Evolutionary conservation across 805 yeast species (phyloP).

Genomic region (Schwanniomyces polymorphus): DNA sequence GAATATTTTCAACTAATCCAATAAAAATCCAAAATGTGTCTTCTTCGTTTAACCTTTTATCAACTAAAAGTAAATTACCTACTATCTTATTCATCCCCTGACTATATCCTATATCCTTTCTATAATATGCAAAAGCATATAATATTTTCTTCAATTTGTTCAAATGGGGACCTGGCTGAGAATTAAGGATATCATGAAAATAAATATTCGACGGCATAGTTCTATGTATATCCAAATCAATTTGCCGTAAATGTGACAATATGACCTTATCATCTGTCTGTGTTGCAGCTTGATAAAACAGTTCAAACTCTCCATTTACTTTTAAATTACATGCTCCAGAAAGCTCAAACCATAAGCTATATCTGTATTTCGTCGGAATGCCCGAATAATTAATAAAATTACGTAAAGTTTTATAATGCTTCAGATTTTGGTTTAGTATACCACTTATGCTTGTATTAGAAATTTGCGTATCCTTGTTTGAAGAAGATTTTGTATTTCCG

Average conservation of each 20-base stretch:
- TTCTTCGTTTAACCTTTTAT: conserved; percentile 27
- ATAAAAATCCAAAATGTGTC: conserved; percentile 57
- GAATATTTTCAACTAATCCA: conserved; percentile 46
- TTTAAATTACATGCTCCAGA: conserved; percentile 46
- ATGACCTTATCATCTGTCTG: conserved; percentile 11
- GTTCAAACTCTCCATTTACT: conserved; percentile 49
- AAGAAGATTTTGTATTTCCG: conserved; percentile 12
- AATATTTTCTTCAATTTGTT: conserved; percentile 45
- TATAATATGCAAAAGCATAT: conserved; percentile 48
- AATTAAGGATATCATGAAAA: conserved; percentile 38
- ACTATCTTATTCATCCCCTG: conserved; percentile 65
- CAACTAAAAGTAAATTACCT: conserved; percentile 46
- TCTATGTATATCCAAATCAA: conserved; percentile 52
- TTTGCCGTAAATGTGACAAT: conserved; percentile 44
- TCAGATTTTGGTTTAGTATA: background rate
- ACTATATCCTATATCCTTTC: conserved; percentile 52
- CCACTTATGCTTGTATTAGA: background rate
- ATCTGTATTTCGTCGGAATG: conserved; percentile 48
- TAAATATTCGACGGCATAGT: conserved; percentile 56
- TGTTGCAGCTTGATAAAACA: conserved; percentile 18
- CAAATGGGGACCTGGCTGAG: conserved; percentile 55
- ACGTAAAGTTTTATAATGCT: conserved; percentile 19
- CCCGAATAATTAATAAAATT: conserved; percentile 42
- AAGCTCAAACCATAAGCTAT: conserved; percentile 54
- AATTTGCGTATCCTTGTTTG: background rate